phyloP scores from a whole-genome alignment of 2,329 filamentous ascomycete species.

The Sordariomycetes sp. region DNA sequence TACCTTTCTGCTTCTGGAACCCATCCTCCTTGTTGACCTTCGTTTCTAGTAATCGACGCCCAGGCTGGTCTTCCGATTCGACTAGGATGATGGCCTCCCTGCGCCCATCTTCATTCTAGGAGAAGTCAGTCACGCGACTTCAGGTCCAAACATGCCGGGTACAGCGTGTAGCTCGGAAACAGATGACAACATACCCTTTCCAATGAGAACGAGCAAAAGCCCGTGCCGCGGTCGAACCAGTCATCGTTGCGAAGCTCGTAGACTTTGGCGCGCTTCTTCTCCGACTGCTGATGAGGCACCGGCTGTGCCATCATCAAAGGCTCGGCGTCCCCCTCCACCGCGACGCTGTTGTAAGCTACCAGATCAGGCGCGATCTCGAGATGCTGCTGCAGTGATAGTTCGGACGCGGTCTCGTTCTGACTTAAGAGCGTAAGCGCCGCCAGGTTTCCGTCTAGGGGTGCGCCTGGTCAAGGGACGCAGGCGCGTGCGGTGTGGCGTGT shows the following conservation, averaged over 20 bases:
- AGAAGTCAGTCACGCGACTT: slow-evolving; percentile 1
- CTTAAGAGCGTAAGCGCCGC: slow-evolving; percentile 48
- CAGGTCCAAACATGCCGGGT: not conserved
- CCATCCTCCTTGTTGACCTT: slow-evolving; percentile 88
- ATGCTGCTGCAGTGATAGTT: slow-evolving; percentile 52
- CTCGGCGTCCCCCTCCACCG: slow-evolving; percentile 44
- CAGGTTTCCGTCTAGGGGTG: slow-evolving; percentile 30
- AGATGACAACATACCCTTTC: slow-evolving; percentile 47
- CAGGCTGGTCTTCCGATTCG: slow-evolving; percentile 85
- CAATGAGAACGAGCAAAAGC: slow-evolving; percentile 89
- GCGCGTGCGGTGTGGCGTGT: too few species aligned
- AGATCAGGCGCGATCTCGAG: slow-evolving; percentile 46
- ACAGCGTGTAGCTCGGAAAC: not conserved
- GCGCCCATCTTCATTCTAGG: slow-evolving; percentile 47
- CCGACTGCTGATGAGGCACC: slow-evolving; percentile 59
- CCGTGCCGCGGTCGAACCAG: slow-evolving; percentile 97
- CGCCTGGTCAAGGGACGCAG: not conserved
- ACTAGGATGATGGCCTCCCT: slow-evolving; percentile 86
- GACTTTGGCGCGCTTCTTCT: slow-evolving; percentile 84
- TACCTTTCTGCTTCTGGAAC: slow-evolving; percentile 96
- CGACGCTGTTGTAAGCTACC: slow-evolving; percentile 37
- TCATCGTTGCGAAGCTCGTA: slow-evolving; percentile 98
- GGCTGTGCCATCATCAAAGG: slow-evolving; percentile 63
- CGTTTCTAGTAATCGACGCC: slow-evolving; percentile 77
- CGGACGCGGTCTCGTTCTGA: slow-evolving; percentile 35